Conservation (phyloP, 1,284 basidiomycete species). For the Microbotryomycetes sp. region DNA sequence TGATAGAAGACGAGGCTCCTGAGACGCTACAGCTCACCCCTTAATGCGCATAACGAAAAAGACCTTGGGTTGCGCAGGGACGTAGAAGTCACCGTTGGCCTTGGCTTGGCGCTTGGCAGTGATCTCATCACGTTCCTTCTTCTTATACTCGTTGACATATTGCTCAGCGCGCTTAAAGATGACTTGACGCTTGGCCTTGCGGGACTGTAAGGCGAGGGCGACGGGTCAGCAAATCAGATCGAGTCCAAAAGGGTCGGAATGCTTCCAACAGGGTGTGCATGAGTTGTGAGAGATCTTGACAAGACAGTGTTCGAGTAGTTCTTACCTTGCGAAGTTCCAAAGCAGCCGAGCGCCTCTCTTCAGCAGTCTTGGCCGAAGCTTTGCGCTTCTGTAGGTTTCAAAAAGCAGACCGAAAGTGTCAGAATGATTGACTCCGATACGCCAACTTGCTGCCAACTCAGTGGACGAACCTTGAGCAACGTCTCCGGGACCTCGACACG, state of each 20-base stretch:
- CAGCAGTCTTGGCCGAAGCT: constrained; percentile 93
- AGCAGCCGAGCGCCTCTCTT: constrained; percentile 85
- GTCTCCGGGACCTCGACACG: constrained; percentile 72
- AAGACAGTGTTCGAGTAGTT: constrained; percentile 6
- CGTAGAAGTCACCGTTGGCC: constrained; percentile 91
- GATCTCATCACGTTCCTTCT: constrained; percentile 93
- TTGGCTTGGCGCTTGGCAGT: constrained; percentile 90
- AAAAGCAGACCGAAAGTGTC: not conserved
- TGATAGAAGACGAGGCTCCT: not conserved
- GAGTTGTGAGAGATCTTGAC: not conserved
- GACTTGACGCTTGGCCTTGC: constrained; percentile 87
- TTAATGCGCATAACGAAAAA: constrained; percentile 97
- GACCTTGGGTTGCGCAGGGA: constrained; percentile 92
- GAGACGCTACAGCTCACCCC: constrained; percentile 57
- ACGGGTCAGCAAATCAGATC: constrained; percentile 11
- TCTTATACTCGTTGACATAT: constrained; percentile 94
- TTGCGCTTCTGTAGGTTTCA: constrained; percentile 68
- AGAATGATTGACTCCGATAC: not conserved
- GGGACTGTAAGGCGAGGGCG: constrained; percentile 53
- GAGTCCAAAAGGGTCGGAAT: not conserved
- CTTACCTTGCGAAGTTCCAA: constrained; percentile 87
- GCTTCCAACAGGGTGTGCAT: not conserved
- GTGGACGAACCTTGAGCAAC: constrained; percentile 62
- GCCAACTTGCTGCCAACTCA: not conserved
- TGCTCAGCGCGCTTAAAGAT: constrained; percentile 99